Conservation (phyloP, 371 early-diverging fungal genomes). For the Saksenaea oblongispora region DNA sequence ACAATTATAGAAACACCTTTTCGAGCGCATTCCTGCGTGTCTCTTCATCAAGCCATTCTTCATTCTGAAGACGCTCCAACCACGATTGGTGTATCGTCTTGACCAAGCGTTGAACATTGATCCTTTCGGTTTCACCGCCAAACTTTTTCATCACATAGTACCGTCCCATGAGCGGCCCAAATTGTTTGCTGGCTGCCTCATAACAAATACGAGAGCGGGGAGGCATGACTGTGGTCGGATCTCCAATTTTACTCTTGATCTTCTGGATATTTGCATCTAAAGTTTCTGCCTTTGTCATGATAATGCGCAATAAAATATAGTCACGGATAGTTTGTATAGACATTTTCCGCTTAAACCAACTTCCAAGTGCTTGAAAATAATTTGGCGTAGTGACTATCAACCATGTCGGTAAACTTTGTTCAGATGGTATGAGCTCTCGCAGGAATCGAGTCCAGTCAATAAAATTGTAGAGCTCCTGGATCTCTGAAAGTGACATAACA, state of each 20-base stretch:
- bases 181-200: conserved; percentile 23
- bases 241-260: conserved; percentile 21
- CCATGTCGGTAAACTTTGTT: not conserved
- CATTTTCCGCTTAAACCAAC: not conserved
- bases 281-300: not conserved
- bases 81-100: conserved; percentile 50
- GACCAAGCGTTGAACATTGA: conserved; percentile 50
- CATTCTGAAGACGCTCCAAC: conserved; percentile 36
- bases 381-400: conserved; percentile 11
- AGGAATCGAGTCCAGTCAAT: conserved; percentile 25
- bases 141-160: conserved; percentile 54
- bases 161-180: conserved; percentile 58
- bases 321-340: conserved; percentile 7
- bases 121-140: conserved; percentile 35
- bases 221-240: conserved; percentile 34
- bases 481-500: conserved; percentile 33
- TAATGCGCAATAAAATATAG: conserved; percentile 10
- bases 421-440: not conserved
- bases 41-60: conserved; percentile 54
- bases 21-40: conserved; percentile 47
- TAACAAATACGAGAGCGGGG: conserved; percentile 53
- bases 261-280: conserved; percentile 18
- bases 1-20: conserved; percentile 32
- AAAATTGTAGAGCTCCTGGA: conserved; percentile 28
- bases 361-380: conserved; percentile 16